Conservation (phyloP, 2,329 filamentous ascomycete genomes). For the Aphanocladium album region DNA sequence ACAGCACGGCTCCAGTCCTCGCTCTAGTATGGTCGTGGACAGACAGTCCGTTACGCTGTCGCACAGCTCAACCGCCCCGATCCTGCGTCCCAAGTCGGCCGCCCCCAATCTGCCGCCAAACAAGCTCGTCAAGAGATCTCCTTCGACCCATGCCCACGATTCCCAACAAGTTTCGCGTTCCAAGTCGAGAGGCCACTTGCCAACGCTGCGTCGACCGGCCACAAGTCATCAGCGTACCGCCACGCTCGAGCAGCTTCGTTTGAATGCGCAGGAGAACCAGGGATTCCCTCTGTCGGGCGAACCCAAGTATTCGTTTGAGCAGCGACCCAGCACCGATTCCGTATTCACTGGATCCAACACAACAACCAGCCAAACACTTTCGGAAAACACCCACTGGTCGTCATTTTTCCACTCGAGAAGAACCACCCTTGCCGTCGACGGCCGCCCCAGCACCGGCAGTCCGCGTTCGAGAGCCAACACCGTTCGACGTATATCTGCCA, state of each 20-base stretch:
- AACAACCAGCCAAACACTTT: background rate
- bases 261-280: slow-evolving; percentile 19
- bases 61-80: slow-evolving; percentile 61
- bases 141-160: slow-evolving; percentile 47
- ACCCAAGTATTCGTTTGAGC: slow-evolving; percentile 32
- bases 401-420: slow-evolving; percentile 50
- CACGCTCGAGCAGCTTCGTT: slow-evolving; percentile 54
- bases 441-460: background rate
- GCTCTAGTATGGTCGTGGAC: slow-evolving; percentile 61
- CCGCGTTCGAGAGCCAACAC: slow-evolving; percentile 5
- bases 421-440: background rate
- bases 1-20: slow-evolving; percentile 58
- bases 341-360: background rate
- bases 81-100: slow-evolving; percentile 40
- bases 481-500: slow-evolving; percentile 24
- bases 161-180: slow-evolving; percentile 41
- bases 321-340: slow-evolving; percentile 23
- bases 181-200: slow-evolving; percentile 49
- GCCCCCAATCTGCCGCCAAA: slow-evolving; percentile 55
- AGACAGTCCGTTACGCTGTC: slow-evolving; percentile 62
- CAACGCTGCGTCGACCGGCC: slow-evolving; percentile 65
- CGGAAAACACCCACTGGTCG: slow-evolving; percentile 36
- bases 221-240: slow-evolving; percentile 75
- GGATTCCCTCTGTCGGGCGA: slow-evolving; percentile 17
- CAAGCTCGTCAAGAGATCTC: slow-evolving; percentile 71